Evolutionary conservation across 257 asterid genomes (phyloP).

Genomic region (Nyctanthes arbortristis): DNA sequence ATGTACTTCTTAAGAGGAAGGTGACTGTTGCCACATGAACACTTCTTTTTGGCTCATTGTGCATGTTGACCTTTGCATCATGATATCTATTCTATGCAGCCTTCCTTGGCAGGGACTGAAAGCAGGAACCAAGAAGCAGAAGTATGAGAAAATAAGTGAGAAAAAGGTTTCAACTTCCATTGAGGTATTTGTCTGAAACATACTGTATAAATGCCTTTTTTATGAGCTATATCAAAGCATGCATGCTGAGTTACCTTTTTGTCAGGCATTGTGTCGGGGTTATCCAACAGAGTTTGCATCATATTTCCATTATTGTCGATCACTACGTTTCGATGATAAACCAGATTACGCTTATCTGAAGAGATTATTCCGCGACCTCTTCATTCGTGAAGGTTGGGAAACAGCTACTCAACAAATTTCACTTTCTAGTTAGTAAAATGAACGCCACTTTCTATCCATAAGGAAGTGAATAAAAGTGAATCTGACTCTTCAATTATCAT

Average conservation of each 20-base stretch:
- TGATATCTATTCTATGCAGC: conserved; percentile 54
- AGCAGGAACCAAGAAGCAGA: conserved; percentile 97
- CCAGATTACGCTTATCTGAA: conserved; percentile 98
- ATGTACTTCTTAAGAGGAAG: conserved; percentile 97
- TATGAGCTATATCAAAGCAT: conserved; percentile 17
- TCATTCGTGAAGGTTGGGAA: conserved; percentile 88
- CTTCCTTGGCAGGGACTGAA: conserved; percentile 97
- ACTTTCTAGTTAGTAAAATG: conserved; percentile 9
- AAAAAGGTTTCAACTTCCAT: conserved; percentile 93
- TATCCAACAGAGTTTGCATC: conserved; percentile 97
- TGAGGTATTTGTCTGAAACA: conserved; percentile 56
- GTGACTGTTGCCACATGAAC: conserved; percentile 34
- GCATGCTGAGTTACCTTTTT: conserved; percentile 24
- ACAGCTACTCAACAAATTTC: conserved; percentile 8
- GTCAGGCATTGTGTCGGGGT: conserved; percentile 80
- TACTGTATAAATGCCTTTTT: conserved; percentile 20
- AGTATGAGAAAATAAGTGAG: conserved; percentile 93
- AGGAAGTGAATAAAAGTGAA: not conserved
- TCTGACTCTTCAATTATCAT: conserved; percentile 9
- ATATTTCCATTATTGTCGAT: conserved; percentile 95
- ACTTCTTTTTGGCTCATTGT: conserved; percentile 21
- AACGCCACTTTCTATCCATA: not conserved
- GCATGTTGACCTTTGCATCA: conserved; percentile 27
- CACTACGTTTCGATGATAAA: conserved; percentile 90
- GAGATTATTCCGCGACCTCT: conserved; percentile 94